Evolutionary conservation across 1,139 yeast species (phyloP), one percentile per base, ranked within the genome.

Genomic region (Debaryomycetaceae sp.): DNA sequence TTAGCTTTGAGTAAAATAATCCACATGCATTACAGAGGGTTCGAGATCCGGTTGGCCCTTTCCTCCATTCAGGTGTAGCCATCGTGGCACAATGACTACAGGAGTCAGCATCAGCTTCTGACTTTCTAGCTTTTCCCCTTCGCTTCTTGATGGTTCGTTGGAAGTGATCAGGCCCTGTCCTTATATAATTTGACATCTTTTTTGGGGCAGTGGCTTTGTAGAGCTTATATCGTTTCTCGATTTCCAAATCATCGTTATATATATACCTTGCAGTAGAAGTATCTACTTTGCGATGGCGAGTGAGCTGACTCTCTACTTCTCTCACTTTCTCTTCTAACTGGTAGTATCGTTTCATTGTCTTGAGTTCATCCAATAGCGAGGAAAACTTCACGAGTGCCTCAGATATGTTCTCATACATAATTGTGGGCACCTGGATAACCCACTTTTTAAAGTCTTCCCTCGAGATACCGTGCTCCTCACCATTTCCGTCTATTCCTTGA

Each of bases 11-110:
- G 49, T 60, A 70, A 44, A 70, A 73, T 23, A 73, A 60, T 0
- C 78, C 78, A 53, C 78, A 73, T 0, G 78, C 78, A 56, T 73
- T 72, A 52, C 78, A 73, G 42, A 73, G 58, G 0, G 76, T 72
- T 31, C 75, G 58, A 35, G 68, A 65, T 0, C 78, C 77, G 39
- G 62, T 64, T 3, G 78, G 78, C 0, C 78, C 78, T 34, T 72
- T 57, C 46, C 78, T 59, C 78, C 78, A 73, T 53, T 72, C 78
- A 1, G 78, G 78, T 0, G 78, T 72, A 24, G 65, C 66, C 24
- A 49, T 52, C 1, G 63, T 51, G 7, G 57, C 55, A 52, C 72
- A 66, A 46, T 66, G 72, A 24, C 52, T 56, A 44, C 72, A 66
- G 14, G 46, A 45, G 11, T 33, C 30, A 36, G 38, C 38, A 3